phyloP scores from a whole-genome alignment of 768 basidiomycete genomes.

The Peribolospora baueri region DNA sequence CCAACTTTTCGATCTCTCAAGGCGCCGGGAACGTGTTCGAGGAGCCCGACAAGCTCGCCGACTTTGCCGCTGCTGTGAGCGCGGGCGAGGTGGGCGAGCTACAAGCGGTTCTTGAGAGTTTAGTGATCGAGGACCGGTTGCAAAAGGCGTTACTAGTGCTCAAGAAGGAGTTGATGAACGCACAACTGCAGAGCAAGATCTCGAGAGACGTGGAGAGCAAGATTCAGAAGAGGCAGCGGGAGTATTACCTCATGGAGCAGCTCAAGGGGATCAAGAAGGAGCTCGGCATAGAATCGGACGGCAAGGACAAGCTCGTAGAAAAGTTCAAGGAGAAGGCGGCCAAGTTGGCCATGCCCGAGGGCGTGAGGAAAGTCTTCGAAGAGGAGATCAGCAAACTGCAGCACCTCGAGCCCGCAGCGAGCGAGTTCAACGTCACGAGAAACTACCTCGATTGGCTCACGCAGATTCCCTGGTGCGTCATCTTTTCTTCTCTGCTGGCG shows the following conservation, averaged over 20 bases:
- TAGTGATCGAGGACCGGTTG: constrained; percentile 63
- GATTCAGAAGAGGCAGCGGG: constrained; percentile 21
- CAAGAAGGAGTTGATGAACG: constrained; percentile 95
- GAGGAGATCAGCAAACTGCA: constrained; percentile 79
- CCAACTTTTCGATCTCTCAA: constrained; percentile 82
- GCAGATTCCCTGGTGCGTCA: constrained; percentile 40
- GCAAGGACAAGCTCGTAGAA: constrained; percentile 59
- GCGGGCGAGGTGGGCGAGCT: constrained; percentile 77
- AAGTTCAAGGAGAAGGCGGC: constrained; percentile 53
- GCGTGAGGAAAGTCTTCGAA: constrained; percentile 78
- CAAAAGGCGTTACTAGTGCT: constrained; percentile 73
- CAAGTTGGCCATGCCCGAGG: constrained; percentile 56
- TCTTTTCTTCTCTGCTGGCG: constrained; percentile 4
- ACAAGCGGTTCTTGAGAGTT: constrained; percentile 74
- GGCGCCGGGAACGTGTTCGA: constrained; percentile 83
- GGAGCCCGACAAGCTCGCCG: constrained; percentile 88
- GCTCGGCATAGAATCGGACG: constrained; percentile 41
- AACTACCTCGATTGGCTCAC: constrained; percentile 71
- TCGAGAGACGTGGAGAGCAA: constrained; percentile 72
- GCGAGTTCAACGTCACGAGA: constrained; percentile 15
- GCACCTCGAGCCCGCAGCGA: constrained; percentile 35
- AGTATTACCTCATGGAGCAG: constrained; percentile 15
- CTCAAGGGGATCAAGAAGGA: constrained; percentile 19
- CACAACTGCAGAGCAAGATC: constrained; percentile 78
- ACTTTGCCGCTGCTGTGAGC: constrained; percentile 88